Evolutionary conservation across 352 stramenopile genomes (phyloP).

Genomic region (Pythium aristosporum): DNA sequence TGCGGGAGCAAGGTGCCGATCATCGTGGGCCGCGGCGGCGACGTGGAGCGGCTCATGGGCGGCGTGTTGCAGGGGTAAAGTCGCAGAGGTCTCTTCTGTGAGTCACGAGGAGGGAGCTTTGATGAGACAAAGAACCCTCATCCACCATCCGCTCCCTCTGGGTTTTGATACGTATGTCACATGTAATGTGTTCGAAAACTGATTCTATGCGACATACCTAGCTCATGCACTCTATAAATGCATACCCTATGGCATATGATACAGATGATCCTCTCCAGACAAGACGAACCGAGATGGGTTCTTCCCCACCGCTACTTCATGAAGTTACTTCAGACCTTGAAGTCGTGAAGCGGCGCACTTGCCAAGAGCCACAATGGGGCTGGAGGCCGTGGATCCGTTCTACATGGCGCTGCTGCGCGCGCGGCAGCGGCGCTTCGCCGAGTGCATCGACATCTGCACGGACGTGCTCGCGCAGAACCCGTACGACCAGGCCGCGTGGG

Average conservation of each 20-base stretch:
- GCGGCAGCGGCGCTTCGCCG: constrained; percentile 73
- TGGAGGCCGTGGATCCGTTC: constrained; percentile 87
- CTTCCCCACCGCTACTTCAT: constrained; percentile 24
- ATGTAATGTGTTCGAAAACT: too few species aligned
- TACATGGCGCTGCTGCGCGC: constrained; percentile 82
- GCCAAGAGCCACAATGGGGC: constrained; percentile 6
- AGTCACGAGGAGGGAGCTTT: too few species aligned
- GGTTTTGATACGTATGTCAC: too few species aligned
- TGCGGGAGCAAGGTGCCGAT: constrained; percentile 45
- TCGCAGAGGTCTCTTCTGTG: not conserved
- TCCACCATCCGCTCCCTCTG: too few species aligned
- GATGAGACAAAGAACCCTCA: too few species aligned
- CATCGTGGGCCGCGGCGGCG: constrained; percentile 29
- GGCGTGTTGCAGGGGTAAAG: not conserved
- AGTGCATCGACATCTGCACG: constrained; percentile 83
- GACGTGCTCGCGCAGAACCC: constrained; percentile 84
- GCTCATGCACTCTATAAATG: too few species aligned
- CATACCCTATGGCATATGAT: too few species aligned
- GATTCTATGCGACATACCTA: too few species aligned
- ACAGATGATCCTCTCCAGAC: too few species aligned
- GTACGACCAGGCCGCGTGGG: constrained; percentile 88
- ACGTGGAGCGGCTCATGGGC: constrained; percentile 4
- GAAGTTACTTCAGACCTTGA: constrained; percentile 30
- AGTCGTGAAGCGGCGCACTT: constrained; percentile 15
- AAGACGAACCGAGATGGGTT: not conserved